Base-by-base conservation (phyloP, 2,329 filamentous ascomycete genomes). In the Exserohilum rostratum region DNA sequence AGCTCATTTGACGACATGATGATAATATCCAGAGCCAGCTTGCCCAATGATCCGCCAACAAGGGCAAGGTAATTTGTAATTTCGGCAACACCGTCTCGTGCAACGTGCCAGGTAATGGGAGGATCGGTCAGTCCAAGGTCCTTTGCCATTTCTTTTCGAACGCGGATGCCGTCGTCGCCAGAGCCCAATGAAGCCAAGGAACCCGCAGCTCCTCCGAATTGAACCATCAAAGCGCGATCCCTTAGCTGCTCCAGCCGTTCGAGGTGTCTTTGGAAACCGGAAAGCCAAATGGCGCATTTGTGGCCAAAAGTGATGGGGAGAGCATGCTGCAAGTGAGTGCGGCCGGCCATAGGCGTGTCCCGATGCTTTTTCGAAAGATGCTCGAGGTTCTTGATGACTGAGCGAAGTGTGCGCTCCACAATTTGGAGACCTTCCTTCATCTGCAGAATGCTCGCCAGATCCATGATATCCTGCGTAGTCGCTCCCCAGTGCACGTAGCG, bases 381-480 rank as follows among this genome's bases (percentile, higher is more conserved):
- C 20, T 76, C 72, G 5, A 85, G 70, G 5, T 76, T 78, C 4
- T 65, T 63, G 29, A 79, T 77, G 3, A 84, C 72, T 1, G 76
- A 75, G 2, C 69, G 56, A 2, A 85, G 69, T 3, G 80, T 73
- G 4, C 70, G 64, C 54, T 82, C 76, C 3, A 85, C 76, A 13
- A 85, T 76, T 0, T 70, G 67, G 12, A 85, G 68, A 0, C 82
- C 82, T 11, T 76, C 60, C 37, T 82, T 80, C 66, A 84, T 83
- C 59, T 85, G 83, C 7, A 85, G 62, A 1, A 83, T 72, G 11
- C 77, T 80, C 0, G 82, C 83, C 0, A 79, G 71, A 57, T 85
- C 83, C 82, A 84, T 85, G 53, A 85, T 84, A 59, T 85, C 83
- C 58, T 85, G 83, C 0, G 83, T 85, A 0, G 83, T 85, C 1